phyloP scores from a whole-genome alignment of 805 yeast species.

The Cyberlindnera galapagoensis region DNA sequence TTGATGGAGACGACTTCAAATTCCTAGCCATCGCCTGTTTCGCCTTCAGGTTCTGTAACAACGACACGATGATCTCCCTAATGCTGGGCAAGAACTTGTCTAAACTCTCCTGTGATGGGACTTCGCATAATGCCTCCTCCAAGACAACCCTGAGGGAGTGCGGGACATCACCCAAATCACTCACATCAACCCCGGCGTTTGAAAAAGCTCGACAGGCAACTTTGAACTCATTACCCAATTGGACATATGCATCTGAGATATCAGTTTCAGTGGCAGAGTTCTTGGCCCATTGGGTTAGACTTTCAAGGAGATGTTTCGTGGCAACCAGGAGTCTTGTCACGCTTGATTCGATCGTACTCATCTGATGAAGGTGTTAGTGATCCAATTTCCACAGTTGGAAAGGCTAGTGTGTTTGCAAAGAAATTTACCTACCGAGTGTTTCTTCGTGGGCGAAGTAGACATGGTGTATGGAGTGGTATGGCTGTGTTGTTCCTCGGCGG shows the following conservation, averaged over 20 bases:
- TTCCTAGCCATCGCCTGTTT: constrained; percentile 60
- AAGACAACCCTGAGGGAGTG: constrained; percentile 67
- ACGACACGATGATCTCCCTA: constrained; percentile 74
- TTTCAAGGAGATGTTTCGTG: constrained; percentile 82
- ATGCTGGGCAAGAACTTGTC: constrained; percentile 80
- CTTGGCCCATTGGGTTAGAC: constrained; percentile 86
- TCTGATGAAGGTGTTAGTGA: constrained; percentile 13
- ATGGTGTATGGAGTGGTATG: too few relatives aligned
- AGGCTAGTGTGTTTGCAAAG: not conserved
- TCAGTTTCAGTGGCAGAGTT: constrained; percentile 71
- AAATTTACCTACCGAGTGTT: constrained; percentile 22
- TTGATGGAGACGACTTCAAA: too few relatives aligned
- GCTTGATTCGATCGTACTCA: constrained; percentile 65
- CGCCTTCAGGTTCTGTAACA: constrained; percentile 71
- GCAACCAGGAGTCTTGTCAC: constrained; percentile 76
- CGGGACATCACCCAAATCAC: constrained; percentile 90
- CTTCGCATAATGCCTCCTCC: constrained; percentile 80
- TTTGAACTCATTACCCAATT: constrained; percentile 88
- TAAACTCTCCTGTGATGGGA: constrained; percentile 75
- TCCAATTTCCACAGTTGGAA: too few relatives aligned
- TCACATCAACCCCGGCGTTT: constrained; percentile 70
- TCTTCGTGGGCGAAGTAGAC: constrained; percentile 17
- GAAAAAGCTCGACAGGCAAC: constrained; percentile 76
- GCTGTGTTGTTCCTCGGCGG: too few relatives aligned
- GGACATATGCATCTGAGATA: constrained; percentile 88